These are phyloP conservation scores for Trichosanthes truncata DNA, from an alignment of 306 rosid genomes.

Conservation along the genomic window DNA sequence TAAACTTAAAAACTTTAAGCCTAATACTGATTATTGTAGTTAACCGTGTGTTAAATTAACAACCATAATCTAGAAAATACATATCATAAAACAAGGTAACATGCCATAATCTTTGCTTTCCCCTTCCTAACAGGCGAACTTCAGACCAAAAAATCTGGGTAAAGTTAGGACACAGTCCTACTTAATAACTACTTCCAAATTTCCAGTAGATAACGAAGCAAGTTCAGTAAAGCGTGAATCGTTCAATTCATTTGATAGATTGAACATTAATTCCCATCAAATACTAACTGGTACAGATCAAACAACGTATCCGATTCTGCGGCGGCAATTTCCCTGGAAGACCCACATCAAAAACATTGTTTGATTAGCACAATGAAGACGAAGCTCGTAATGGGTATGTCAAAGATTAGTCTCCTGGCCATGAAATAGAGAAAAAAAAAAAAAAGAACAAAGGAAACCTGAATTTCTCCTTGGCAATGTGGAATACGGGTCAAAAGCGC, in stretches of 20 bases:
- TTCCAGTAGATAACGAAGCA: neutral
- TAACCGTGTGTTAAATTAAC: neutral
- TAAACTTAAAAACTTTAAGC: neutral
- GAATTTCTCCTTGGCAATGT: neutral
- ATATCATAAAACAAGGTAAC: neutral
- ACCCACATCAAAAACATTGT: neutral
- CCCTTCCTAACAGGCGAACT: neutral
- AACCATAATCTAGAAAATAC: neutral
- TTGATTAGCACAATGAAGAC: neutral
- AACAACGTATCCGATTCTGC: neutral
- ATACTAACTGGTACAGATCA: slow-evolving; percentile 1
- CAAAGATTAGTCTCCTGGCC: neutral
- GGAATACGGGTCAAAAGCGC: neutral
- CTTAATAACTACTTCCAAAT: neutral
- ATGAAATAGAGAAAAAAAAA: neutral
- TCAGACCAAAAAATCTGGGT: neutral
- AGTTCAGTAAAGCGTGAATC: neutral
- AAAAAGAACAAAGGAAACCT: neutral
- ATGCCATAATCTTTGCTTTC: neutral
- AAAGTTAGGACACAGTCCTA: neutral
- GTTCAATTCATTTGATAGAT: neutral
- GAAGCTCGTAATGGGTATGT: neutral
- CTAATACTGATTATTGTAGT: neutral
- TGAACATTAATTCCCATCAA: neutral
- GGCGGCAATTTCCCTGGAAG: neutral